Conservation (phyloP, 352 stramenopile species). For the Pythium myriotylum region DNA sequence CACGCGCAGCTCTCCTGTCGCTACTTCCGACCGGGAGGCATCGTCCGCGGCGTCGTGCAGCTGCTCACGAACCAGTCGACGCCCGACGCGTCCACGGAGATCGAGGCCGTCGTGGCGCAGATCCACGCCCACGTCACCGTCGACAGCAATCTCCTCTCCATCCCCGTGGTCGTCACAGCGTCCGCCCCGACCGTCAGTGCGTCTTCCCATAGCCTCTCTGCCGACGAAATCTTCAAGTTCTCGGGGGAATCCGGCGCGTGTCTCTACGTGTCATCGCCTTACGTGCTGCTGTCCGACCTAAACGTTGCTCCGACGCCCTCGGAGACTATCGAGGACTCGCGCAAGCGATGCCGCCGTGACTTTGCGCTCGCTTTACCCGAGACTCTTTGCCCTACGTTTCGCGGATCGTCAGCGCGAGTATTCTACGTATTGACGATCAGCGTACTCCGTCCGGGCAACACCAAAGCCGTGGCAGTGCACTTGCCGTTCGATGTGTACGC, state of each 20-base stretch:
- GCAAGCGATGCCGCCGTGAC: constrained; percentile 44
- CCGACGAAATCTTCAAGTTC: constrained; percentile 51
- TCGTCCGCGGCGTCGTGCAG: constrained; percentile 57
- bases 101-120: constrained; percentile 56
- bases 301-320: constrained; percentile 51
- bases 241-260: constrained; percentile 60
- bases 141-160: constrained; percentile 92
- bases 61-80: constrained; percentile 38
- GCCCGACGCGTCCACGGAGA: constrained; percentile 38
- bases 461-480: constrained; percentile 46
- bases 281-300: constrained; percentile 56
- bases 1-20: constrained; percentile 44
- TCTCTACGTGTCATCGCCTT: constrained; percentile 56
- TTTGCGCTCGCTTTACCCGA: constrained; percentile 58
- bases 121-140: constrained; percentile 82
- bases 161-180: constrained; percentile 86
- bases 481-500: constrained; percentile 68
- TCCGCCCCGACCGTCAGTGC: neutral
- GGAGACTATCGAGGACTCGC: constrained; percentile 37
- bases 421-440: constrained; percentile 71
- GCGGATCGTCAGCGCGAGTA: constrained; percentile 53
- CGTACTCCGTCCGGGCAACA: constrained; percentile 22
- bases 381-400: constrained; percentile 57
- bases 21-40: constrained; percentile 53
- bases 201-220: constrained; percentile 16